phyloP scores from a whole-genome alignment of 768 basidiomycete species.

The Mycena venus region DNA sequence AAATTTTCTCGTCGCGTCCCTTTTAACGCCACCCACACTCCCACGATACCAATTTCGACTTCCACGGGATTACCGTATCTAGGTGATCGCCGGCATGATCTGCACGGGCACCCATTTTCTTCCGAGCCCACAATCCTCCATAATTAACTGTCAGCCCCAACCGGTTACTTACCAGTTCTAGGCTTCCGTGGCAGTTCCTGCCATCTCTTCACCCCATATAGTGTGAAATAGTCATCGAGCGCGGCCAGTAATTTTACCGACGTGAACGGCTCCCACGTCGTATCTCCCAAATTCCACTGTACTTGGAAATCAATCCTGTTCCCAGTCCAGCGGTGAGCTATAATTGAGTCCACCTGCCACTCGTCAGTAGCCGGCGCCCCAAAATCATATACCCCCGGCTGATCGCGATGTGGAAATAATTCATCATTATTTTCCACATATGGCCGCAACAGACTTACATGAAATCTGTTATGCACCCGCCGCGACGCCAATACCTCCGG shows the following conservation, averaged over 20 bases:
- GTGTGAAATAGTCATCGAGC: not conserved
- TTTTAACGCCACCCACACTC: too few relatives aligned
- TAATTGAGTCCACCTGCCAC: slow-evolving; percentile 52
- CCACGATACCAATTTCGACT: too few relatives aligned
- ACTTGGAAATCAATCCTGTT: slow-evolving; percentile 41
- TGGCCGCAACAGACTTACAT: slow-evolving; percentile 53
- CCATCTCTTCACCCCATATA: not conserved
- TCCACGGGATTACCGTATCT: too few relatives aligned
- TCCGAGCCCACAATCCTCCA: too few relatives aligned
- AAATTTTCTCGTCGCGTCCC: too few relatives aligned
- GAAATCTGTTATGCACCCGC: not conserved
- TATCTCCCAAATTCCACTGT: slow-evolving; percentile 47
- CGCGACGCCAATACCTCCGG: slow-evolving; percentile 37
- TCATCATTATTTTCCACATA: slow-evolving; percentile 46
- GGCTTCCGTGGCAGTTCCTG: not conserved
- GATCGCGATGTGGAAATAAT: slow-evolving; percentile 48
- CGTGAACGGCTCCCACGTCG: slow-evolving; percentile 43
- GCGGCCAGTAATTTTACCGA: not conserved
- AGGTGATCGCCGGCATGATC: too few relatives aligned
- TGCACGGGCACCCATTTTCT: not conserved
- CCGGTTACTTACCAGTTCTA: too few relatives aligned
- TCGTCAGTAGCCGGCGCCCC: slow-evolving; percentile 47
- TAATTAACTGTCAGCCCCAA: too few relatives aligned
- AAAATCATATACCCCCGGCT: slow-evolving; percentile 51
- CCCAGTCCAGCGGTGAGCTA: slow-evolving; percentile 38